Evolutionary conservation across 2,329 filamentous ascomycete genomes (phyloP).

Genomic region (Diaporthe amygdali): DNA sequence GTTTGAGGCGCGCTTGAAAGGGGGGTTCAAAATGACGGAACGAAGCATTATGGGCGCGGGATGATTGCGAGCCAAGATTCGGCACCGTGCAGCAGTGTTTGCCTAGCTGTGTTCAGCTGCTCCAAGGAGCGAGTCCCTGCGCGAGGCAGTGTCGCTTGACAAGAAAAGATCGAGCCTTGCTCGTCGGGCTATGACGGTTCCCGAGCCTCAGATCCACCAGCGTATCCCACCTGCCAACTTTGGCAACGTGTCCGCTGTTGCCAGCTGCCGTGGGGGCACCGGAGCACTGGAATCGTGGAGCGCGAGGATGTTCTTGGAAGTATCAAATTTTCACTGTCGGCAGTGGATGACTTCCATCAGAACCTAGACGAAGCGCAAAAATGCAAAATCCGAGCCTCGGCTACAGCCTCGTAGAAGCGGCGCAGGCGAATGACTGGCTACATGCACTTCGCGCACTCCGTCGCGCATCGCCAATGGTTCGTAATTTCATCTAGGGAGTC

Average conservation of each 20-base stretch:
- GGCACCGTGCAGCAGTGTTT: not conserved
- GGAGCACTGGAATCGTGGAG: not conserved
- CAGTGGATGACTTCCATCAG: not conserved
- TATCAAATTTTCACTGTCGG: not conserved
- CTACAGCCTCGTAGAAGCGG: conserved; percentile 18
- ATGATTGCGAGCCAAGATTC: conserved; percentile 1
- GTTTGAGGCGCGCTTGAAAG: not conserved
- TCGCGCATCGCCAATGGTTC: not conserved
- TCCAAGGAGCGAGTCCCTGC: not conserved
- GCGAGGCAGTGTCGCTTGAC: not conserved
- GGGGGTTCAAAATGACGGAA: not conserved
- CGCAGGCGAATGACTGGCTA: not conserved
- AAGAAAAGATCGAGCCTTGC: not conserved
- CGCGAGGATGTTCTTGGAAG: not conserved
- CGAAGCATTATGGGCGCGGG: not conserved
- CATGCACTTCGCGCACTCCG: conserved; percentile 4
- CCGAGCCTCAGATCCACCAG: conserved; percentile 12
- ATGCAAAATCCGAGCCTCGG: conserved; percentile 13
- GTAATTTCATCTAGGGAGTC: not conserved
- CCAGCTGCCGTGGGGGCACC: not conserved
- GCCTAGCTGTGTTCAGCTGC: not conserved
- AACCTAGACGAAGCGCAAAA: not conserved
- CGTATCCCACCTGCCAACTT: conserved; percentile 15
- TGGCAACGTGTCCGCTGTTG: not conserved
- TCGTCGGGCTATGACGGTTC: conserved; percentile 5